Evolutionary conservation across 2,329 filamentous ascomycete species (phyloP).

Genomic region (Aureobasidium sp.): DNA sequence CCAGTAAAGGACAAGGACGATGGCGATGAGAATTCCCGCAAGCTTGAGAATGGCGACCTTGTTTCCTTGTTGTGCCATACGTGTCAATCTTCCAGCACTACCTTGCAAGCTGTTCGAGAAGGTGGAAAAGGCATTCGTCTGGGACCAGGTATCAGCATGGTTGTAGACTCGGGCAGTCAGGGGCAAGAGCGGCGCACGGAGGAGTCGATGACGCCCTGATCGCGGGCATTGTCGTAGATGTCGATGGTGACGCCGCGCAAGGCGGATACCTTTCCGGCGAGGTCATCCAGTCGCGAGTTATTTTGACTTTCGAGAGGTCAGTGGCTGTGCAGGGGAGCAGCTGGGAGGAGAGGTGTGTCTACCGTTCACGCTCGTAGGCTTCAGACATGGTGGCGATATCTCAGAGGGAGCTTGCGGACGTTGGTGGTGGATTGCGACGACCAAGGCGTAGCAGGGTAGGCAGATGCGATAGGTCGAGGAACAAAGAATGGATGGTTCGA

Average conservation of each 20-base stretch:
- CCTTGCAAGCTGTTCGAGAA: slow-evolving; percentile 79
- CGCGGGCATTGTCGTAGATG: slow-evolving; percentile 92
- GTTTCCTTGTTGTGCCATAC: slow-evolving; percentile 88
- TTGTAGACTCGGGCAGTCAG: not conserved
- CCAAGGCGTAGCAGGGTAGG: not conserved
- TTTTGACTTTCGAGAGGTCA: slow-evolving; percentile 54
- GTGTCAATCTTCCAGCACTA: slow-evolving; percentile 70
- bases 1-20: slow-evolving; percentile 71
- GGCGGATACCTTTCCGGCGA: slow-evolving; percentile 83
- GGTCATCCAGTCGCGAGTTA: slow-evolving; percentile 85
- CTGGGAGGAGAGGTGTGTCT: slow-evolving; percentile 34
- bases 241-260: slow-evolving; percentile 91
- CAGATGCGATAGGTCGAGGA: not conserved
- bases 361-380: slow-evolving; percentile 52
- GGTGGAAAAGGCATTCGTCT: slow-evolving; percentile 86
- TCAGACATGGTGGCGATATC: slow-evolving; percentile 41
- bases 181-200: slow-evolving; percentile 53
- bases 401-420: not conserved
- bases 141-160: not conserved
- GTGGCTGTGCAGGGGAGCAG: slow-evolving; percentile 14
- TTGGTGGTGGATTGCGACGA: not conserved
- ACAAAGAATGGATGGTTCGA: not conserved
- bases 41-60: slow-evolving; percentile 87
- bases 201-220: slow-evolving; percentile 80
- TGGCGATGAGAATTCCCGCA: slow-evolving; percentile 69